Percentiles rank a stretch among this genome's conserved stretches.
Conservation (phyloP, 2,329 filamentous ascomycete genomes). For the Aspergillus bombycis region DNA sequence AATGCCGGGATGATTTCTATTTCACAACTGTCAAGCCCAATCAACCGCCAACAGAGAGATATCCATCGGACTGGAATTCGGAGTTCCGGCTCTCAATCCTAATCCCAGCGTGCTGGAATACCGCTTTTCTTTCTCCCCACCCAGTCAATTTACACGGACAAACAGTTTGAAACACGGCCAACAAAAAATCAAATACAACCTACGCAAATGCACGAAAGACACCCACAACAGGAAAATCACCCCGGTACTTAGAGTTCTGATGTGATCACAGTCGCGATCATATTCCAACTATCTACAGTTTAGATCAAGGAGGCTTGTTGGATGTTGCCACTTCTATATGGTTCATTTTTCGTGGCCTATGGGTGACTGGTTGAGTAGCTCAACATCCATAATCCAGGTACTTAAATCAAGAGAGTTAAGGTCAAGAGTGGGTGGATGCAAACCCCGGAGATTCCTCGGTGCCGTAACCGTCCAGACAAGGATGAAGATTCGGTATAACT, state of each 20-base stretch:
- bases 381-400: not conserved
- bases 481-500: not conserved
- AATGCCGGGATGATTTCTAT: not conserved
- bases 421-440: not conserved
- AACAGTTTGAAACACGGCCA: not conserved
- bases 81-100: not conserved
- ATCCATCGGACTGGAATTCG: not conserved
- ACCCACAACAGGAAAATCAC: not conserved
- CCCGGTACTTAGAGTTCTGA: not conserved
- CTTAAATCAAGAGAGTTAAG: not conserved
- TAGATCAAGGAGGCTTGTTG: not conserved
- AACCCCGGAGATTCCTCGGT: slow-evolving; percentile 1
- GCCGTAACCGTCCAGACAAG: not conserved
- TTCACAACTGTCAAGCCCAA: slow-evolving; percentile 6
- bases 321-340: not conserved
- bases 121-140: not conserved
- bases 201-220: not conserved
- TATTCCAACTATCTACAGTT: not conserved
- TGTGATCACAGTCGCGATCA: not conserved
- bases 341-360: not conserved
- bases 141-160: not conserved
- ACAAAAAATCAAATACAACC: not conserved
- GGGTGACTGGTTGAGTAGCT: not conserved
- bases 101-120: not conserved
- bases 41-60: not conserved